A percentile compares a stretch with the other conserved stretches of the same genome.
phyloP scores from a whole-genome alignment of 2,329 filamentous ascomycete species.

The Lecanicillium sp. region DNA sequence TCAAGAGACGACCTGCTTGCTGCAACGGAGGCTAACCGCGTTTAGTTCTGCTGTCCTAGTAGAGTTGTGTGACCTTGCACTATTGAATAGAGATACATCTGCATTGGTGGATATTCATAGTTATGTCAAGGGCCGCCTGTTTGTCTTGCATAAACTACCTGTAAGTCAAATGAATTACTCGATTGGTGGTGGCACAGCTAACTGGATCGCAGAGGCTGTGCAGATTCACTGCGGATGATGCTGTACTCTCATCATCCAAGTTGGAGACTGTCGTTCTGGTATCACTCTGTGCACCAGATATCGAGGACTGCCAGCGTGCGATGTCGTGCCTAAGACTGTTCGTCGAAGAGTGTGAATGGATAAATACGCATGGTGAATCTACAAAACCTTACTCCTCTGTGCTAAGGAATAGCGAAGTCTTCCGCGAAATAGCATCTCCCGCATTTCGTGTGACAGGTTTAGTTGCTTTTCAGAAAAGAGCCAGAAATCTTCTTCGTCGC shows the following conservation, averaged over 20 bases:
- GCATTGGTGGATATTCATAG: conserved; percentile 41
- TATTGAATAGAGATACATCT: conserved; percentile 32
- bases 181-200: not conserved
- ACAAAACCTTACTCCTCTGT: conserved; percentile 44
- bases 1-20: not conserved
- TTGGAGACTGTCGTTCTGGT: conserved; percentile 57
- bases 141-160: conserved; percentile 42
- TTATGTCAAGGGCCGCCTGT: conserved; percentile 48
- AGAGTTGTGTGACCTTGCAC: conserved; percentile 41
- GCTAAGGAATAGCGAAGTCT: conserved; percentile 53
- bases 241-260: conserved; percentile 43
- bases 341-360: conserved; percentile 51
- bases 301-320: conserved; percentile 57
- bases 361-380: conserved; percentile 42
- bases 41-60: conserved; percentile 30
- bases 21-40: conserved; percentile 6
- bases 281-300: conserved; percentile 56
- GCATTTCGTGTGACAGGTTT: conserved; percentile 60
- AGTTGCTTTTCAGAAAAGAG: conserved; percentile 62
- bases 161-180: conserved; percentile 23
- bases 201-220: conserved; percentile 39
- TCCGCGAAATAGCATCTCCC: conserved; percentile 53
- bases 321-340: conserved; percentile 54
- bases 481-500: conserved; percentile 49
- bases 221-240: conserved; percentile 44